Percentiles rank a stretch among this genome's conserved stretches.
Evolutionary conservation across 2,329 filamentous ascomycete species (phyloP).

Genomic region (Penicillium palitans): DNA sequence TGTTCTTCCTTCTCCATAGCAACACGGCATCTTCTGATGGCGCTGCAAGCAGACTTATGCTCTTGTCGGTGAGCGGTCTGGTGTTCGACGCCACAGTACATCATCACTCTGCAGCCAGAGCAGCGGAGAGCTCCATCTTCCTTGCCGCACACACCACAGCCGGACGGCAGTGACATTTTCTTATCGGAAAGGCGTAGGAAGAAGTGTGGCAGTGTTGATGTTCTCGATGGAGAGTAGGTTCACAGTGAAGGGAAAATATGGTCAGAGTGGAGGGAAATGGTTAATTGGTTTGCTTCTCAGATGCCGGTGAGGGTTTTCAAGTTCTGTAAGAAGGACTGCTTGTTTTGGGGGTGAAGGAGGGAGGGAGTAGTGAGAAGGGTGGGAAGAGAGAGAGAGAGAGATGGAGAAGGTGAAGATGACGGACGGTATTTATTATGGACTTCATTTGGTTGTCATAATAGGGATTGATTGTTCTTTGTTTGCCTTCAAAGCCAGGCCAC

Average conservation of each 20-base stretch:
- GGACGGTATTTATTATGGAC: neutral
- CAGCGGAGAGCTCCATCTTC: slow-evolving; percentile 32
- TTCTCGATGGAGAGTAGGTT: neutral
- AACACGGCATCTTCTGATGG: slow-evolving; percentile 24
- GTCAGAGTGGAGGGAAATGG: neutral
- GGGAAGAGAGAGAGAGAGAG: neutral
- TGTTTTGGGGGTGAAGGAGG: neutral
- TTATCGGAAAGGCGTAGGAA: neutral
- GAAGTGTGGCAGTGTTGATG: neutral
- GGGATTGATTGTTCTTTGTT: neutral
- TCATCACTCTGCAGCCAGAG: slow-evolving; percentile 44
- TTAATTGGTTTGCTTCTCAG: neutral
- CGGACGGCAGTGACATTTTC: neutral
- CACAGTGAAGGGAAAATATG: neutral
- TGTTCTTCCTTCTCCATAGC: slow-evolving; percentile 36
- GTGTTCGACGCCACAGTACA: slow-evolving; percentile 51
- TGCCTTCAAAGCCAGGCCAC: neutral
- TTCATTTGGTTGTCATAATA: neutral
- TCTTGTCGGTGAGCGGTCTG: slow-evolving; percentile 39
- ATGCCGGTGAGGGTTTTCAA: neutral
- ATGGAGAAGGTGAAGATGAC: neutral
- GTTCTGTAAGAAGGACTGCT: neutral
- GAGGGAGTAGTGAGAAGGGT: neutral
- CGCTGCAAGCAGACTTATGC: slow-evolving; percentile 40
- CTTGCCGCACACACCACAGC: slow-evolving; percentile 29